Conservation (phyloP, 2,329 filamentous ascomycete genomes). For the Plectosphaerella plurivora region DNA sequence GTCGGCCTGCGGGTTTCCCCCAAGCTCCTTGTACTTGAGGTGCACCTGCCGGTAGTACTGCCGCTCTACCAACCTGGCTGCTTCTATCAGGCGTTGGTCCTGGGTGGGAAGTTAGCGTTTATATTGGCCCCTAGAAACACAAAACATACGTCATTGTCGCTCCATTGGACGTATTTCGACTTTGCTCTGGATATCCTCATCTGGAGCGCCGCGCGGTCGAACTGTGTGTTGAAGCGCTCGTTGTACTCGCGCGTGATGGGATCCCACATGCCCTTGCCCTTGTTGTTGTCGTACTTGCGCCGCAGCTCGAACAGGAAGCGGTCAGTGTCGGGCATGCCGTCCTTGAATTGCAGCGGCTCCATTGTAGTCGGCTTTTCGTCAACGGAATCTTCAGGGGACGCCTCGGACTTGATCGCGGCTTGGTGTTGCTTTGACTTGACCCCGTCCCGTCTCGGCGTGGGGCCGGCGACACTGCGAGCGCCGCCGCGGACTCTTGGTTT, state of each 20-base stretch:
- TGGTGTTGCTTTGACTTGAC: not conserved
- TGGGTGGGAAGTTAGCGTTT: not conserved
- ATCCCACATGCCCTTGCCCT: conserved; percentile 57
- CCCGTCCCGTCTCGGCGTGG: not conserved
- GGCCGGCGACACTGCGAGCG: not conserved
- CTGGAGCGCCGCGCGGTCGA: conserved; percentile 46
- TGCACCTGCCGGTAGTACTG: conserved; percentile 32
- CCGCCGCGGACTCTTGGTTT: not conserved
- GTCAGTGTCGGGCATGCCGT: conserved; percentile 41
- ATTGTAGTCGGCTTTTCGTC: not conserved
- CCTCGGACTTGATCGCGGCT: too few species aligned
- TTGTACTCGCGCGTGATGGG: conserved; percentile 41
- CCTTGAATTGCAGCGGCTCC: conserved; percentile 33
- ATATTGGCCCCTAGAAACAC: not conserved
- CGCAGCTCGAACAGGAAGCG: conserved; percentile 45
- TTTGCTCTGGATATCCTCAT: conserved; percentile 52
- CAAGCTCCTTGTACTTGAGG: conserved; percentile 41
- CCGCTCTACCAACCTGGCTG: conserved; percentile 1
- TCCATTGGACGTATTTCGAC: conserved; percentile 44
- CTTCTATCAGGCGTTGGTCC: conserved; percentile 1
- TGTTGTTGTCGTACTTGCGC: conserved; percentile 37
- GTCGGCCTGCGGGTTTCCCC: conserved; percentile 42
- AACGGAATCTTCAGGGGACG: not conserved
- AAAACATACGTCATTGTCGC: conserved; percentile 42
- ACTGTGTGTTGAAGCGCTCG: conserved; percentile 25